Conservation (phyloP, 352 stramenopile species). For the Phytopythium litorale region DNA sequence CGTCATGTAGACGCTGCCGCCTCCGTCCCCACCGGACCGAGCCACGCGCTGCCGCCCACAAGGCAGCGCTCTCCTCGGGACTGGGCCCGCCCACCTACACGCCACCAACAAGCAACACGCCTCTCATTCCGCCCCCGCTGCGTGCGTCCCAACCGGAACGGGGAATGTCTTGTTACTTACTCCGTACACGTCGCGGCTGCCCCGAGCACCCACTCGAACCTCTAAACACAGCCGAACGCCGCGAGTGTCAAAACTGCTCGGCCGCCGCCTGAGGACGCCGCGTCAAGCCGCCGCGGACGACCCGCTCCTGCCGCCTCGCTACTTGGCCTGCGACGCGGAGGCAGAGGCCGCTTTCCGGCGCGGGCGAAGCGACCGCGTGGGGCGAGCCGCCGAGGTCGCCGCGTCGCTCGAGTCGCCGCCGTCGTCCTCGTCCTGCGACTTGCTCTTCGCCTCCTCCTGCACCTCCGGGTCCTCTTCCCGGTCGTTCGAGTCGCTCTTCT, state of each 20-base stretch:
- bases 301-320: not conserved
- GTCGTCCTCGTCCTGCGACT: slow-evolving; percentile 29
- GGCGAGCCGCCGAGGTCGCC: slow-evolving; percentile 19
- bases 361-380: slow-evolving; percentile 53
- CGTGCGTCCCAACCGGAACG: not conserved
- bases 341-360: slow-evolving; percentile 36
- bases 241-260: not conserved
- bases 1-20: slow-evolving; percentile 56
- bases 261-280: not conserved
- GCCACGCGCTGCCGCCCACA: not conserved
- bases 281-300: not conserved
- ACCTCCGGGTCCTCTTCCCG: slow-evolving; percentile 10
- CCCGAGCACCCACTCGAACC: not conserved
- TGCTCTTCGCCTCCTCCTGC: slow-evolving; percentile 16
- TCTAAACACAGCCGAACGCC: not conserved
- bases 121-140: not conserved
- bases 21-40: not conserved
- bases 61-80: not conserved
- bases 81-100: not conserved
- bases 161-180: not conserved
- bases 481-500: slow-evolving; percentile 20
- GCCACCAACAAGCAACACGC: not conserved
- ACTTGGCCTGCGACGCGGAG: slow-evolving; percentile 29
- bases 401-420: slow-evolving; percentile 42
- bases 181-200: not conserved